Conservation (phyloP, 2,329 filamentous ascomycete genomes). For the Talaromyces sp. region DNA sequence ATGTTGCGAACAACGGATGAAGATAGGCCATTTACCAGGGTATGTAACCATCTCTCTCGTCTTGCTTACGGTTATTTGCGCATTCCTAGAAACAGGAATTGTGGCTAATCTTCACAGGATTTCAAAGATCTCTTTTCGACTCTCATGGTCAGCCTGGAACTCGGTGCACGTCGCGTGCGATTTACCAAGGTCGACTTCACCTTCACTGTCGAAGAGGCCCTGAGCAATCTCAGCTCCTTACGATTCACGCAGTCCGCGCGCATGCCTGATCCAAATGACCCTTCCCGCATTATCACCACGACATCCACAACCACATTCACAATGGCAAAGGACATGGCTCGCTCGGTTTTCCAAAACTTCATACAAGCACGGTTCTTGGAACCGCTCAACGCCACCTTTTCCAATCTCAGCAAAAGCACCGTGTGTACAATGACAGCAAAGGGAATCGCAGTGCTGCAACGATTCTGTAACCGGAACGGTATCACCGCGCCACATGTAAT, state of each 20-base stretch:
- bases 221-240: slow-evolving; percentile 93
- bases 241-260: slow-evolving; percentile 98
- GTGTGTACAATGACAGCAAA: slow-evolving; percentile 96
- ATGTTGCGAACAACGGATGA: slow-evolving; percentile 97
- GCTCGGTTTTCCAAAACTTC: slow-evolving; percentile 90
- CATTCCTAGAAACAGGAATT: too few species aligned
- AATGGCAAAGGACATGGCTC: slow-evolving; percentile 98
- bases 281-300: slow-evolving; percentile 90
- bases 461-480: slow-evolving; percentile 90
- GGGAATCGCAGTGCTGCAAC: slow-evolving; percentile 82
- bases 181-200: slow-evolving; percentile 89
- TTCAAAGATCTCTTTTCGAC: slow-evolving; percentile 97
- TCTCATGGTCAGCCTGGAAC: slow-evolving; percentile 86
- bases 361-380: slow-evolving; percentile 92
- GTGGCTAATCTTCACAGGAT: slow-evolving; percentile 59
- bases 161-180: slow-evolving; percentile 82
- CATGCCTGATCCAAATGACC: slow-evolving; percentile 97
- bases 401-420: slow-evolving; percentile 83
- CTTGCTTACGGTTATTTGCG: too few species aligned
- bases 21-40: slow-evolving; percentile 89
- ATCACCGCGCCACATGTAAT: slow-evolving; percentile 91
- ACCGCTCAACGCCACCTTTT: slow-evolving; percentile 78
- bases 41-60: slow-evolving; percentile 46
- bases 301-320: slow-evolving; percentile 98
- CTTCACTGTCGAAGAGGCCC: slow-evolving; percentile 93